Evolutionary conservation across 139 green algal genomes (phyloP).

Genomic region (Chlorella vulgaris): DNA sequence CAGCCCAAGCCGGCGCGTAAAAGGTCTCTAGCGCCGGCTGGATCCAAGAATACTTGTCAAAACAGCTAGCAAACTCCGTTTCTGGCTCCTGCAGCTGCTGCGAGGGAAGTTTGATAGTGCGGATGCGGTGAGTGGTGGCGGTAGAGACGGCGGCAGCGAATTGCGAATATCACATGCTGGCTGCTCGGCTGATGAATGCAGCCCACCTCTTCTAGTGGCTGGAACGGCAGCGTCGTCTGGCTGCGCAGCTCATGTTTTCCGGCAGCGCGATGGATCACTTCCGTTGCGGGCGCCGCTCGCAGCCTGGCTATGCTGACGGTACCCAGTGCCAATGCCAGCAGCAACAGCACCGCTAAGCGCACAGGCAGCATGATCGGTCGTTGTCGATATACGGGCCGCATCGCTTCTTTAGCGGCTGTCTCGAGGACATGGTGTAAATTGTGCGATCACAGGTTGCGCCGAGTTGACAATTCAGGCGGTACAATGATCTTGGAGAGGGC

Average conservation of each 20-base stretch:
- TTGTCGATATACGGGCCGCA: not conserved
- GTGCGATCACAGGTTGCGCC: too few relatives aligned
- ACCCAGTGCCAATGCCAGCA: not conserved
- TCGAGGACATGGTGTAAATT: too few relatives aligned
- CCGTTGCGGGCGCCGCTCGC: not conserved
- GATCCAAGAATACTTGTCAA: conserved; percentile 37
- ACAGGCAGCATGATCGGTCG: not conserved
- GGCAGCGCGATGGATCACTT: not conserved
- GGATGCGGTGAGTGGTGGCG: too few relatives aligned
- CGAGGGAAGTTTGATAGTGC: too few relatives aligned
- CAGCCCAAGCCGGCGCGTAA: conserved; percentile 15
- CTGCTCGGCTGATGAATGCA: not conserved
- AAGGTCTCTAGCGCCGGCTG: conserved; percentile 32
- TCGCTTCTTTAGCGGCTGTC: too few relatives aligned
- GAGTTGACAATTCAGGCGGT: too few relatives aligned
- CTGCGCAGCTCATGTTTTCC: not conserved
- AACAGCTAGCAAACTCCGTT: too few relatives aligned
- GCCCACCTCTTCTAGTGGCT: not conserved
- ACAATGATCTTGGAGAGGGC: too few relatives aligned
- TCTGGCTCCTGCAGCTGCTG: not conserved
- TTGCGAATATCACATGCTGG: not conserved
- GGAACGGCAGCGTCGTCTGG: not conserved
- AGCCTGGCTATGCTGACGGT: not conserved
- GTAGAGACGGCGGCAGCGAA: not conserved
- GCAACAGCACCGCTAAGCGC: not conserved